Percentiles rank a stretch among this genome's conserved stretches.
phyloP scores from a whole-genome alignment of 1,284 basidiomycete genomes.

The Afroboletus lepidellus region DNA sequence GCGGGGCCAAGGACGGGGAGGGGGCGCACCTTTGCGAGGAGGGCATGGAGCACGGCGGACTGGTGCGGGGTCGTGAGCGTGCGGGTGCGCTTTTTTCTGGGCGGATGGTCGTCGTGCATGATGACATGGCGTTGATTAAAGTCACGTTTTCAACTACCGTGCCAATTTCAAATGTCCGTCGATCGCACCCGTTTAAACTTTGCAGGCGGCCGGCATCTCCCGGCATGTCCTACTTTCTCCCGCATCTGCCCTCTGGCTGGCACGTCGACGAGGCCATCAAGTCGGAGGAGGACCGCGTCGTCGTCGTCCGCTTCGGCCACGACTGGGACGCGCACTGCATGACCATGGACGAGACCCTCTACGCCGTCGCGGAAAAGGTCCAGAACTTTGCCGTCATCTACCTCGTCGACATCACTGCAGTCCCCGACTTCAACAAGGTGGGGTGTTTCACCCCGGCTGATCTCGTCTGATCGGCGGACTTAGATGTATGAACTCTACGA shows the following conservation, averaged over 20 bases:
- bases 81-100: constrained; percentile 73
- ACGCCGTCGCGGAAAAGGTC: constrained; percentile 90
- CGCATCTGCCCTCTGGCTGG: constrained; percentile 93
- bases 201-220: background rate
- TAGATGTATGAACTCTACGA: constrained; percentile 96
- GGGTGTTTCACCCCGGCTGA: background rate
- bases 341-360: constrained; percentile 98
- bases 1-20: background rate
- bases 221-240: constrained; percentile 82
- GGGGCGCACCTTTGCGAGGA: constrained; percentile 67
- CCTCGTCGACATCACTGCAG: constrained; percentile 92
- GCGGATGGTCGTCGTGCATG: constrained; percentile 47
- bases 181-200: background rate
- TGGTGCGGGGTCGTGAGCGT: constrained; percentile 84
- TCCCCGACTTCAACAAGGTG: constrained; percentile 98
- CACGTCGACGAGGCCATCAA: constrained; percentile 98
- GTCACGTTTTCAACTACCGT: constrained; percentile 6
- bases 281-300: constrained; percentile 95
- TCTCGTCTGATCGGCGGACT: background rate
- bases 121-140: no score
- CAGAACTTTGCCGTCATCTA: constrained; percentile 99
- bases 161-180: background rate
- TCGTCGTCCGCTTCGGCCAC: constrained; percentile 94
- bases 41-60: constrained; percentile 74
- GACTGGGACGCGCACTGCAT: constrained; percentile 96